Evolutionary conservation across 257 asterid genomes (phyloP), one percentile per base, ranked within the genome.

Genomic region (Solanum bulbocastanum): DNA sequence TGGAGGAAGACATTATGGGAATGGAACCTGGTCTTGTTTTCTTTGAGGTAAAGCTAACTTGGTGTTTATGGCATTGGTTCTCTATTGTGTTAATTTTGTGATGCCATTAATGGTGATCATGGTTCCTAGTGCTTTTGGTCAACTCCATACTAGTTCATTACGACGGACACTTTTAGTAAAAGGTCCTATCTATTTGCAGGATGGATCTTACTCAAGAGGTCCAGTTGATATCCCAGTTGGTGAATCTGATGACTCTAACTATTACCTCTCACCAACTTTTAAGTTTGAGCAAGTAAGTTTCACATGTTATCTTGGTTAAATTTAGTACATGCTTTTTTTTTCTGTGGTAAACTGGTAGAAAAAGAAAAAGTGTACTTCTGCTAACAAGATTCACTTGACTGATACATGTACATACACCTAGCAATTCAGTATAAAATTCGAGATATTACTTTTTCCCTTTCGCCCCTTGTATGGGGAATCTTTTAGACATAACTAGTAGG

Each of bases 1-100:
- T 97, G 99, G 99, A 97, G 90, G 99, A 97, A 93, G 99, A 96
- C 92, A 88, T 93, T 87, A 96, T 97, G 98, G 98, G 94, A 88
- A 89, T 93, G 93, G 99, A 97, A 90, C 96, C 98, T 71, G 99
- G 99, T 90, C 99, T 97, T 90, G 95, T 97, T 65, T 96, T 92
- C 95, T 97, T 97, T 88, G 99, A 97, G 99, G 99, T 97, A 92
- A 86, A 83, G 46, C 87, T 87, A 68, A 35, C 33, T 62, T 86
- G 20, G 44, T 49, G 74, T 49, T 16, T 49, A 82, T 78, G 84
- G 9, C 44, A 23, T 79, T 42, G 52, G 73, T 40, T 75, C 42
- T 37, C 25, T 25, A 15, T 10, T 76, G 78, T 37, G 18, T 65
- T 14, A 52, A 56, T 87, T 52, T 30, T 83, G 30, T 83, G 78